Evolutionary conservation across 129 eudicot species (phyloP).

Genomic region (Helianthus annuus): HanXRQr2.0-SUNRISE NC_035437.2:97264446-97264945

Average conservation of each 20-base stretch:
- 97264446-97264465: slow-evolving; percentile 96
- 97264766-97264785: slow-evolving; percentile 44
- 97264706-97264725: slow-evolving; percentile 78
- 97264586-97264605: slow-evolving; percentile 1
- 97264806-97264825: not conserved
- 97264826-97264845: not conserved
- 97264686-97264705: slow-evolving; percentile 54
- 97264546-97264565: not conserved
- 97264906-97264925: slow-evolving; percentile 13
- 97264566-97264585: not conserved
- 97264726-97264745: slow-evolving; percentile 88
- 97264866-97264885: slow-evolving; percentile 19
- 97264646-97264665: slow-evolving; percentile 67
- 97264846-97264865: slow-evolving; percentile 1
- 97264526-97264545: not conserved
- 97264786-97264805: slow-evolving; percentile 23
- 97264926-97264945: slow-evolving; percentile 6
- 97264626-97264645: slow-evolving; percentile 78
- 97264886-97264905: slow-evolving; percentile 19
- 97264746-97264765: slow-evolving; percentile 76
- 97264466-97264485: slow-evolving; percentile 99
- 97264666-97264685: slow-evolving; percentile 78
- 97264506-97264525: slow-evolving; percentile 35
- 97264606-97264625: slow-evolving; percentile 73
- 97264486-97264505: slow-evolving; percentile 95